Evolutionary conservation across 177 flowering plant species (phyloP).

Genomic region (Vitis hybrid): DNA sequence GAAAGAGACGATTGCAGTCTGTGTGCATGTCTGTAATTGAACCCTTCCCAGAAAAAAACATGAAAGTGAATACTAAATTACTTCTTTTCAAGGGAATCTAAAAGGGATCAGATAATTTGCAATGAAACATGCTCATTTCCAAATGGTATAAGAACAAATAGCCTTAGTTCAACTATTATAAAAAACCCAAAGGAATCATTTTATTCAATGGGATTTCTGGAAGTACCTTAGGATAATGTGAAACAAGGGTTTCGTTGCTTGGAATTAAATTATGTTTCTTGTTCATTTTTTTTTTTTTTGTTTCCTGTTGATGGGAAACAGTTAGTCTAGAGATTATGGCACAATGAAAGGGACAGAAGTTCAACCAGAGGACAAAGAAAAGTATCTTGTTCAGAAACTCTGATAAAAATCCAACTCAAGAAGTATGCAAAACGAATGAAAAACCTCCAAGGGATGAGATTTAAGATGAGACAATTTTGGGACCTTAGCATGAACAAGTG

Average conservation of each 20-base stretch:
- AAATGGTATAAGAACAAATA: neutral
- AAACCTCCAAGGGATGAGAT: neutral
- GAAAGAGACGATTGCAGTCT: neutral
- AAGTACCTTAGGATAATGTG: neutral
- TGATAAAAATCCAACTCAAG: neutral
- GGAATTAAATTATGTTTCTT: neutral
- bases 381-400: neutral
- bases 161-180: neutral
- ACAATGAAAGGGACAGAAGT: neutral
- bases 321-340: neutral
- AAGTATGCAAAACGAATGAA: neutral
- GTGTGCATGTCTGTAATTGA: too few relatives aligned
- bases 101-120: neutral
- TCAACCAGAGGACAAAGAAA: neutral
- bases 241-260: neutral
- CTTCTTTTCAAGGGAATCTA: neutral
- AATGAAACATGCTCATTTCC: neutral
- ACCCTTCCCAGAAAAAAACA: neutral
- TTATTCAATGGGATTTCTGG: neutral
- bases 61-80: neutral
- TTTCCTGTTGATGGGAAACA: neutral
- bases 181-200: neutral
- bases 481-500: neutral
- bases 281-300: neutral
- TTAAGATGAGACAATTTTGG: neutral